phyloP scores from a whole-genome alignment of 2,329 filamentous ascomycete genomes.

The Pestalotiopsis sp. region DNA sequence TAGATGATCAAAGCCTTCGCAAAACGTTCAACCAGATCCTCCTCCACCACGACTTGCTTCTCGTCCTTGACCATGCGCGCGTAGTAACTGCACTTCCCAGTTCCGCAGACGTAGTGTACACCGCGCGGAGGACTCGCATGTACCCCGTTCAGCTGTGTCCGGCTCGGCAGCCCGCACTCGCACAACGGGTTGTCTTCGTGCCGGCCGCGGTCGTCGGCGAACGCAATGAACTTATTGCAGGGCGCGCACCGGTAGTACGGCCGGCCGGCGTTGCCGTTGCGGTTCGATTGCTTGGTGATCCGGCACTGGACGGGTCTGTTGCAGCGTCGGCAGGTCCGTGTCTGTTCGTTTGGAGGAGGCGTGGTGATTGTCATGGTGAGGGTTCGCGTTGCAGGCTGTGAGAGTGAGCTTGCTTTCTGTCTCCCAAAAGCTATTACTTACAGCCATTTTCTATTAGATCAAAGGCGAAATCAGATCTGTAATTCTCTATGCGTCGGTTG shows the following conservation, averaged over 20 bases:
- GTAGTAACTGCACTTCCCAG: background rate
- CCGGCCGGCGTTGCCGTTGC: slow-evolving; percentile 4
- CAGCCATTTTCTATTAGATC: too few species aligned
- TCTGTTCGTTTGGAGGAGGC: background rate
- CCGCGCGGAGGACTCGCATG: background rate
- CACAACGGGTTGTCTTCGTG: background rate
- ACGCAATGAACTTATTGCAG: background rate
- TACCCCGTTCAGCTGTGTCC: background rate
- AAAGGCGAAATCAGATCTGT: too few species aligned
- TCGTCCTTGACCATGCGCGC: background rate
- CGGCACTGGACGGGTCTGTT: background rate
- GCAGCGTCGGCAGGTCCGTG: background rate
- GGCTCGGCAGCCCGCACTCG: background rate
- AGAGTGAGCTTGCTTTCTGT: background rate
- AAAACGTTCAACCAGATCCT: background rate
- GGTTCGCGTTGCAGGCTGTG: background rate
- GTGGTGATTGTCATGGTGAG: background rate
- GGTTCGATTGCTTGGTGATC: background rate
- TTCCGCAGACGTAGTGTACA: background rate
- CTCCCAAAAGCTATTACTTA: too few species aligned
- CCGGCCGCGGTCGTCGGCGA: background rate
- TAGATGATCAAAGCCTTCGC: background rate
- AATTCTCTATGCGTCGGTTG: too few species aligned
- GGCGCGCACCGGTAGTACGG: background rate
- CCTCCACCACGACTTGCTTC: background rate